Base-by-base conservation (phyloP, 2,329 filamentous ascomycete species). In the Fusarium vanettenii region DNA sequence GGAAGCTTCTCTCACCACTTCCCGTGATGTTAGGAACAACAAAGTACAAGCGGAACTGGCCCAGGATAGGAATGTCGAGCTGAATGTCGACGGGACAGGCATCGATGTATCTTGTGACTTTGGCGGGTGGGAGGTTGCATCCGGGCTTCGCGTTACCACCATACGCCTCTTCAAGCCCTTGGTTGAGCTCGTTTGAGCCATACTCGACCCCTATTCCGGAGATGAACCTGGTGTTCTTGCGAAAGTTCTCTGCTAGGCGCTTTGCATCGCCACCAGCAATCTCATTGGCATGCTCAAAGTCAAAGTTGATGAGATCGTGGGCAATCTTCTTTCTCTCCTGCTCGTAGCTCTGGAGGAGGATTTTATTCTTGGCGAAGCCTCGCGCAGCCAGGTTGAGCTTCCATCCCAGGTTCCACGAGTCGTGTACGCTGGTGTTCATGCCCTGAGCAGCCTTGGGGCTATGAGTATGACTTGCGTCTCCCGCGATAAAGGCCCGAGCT, bases 81-180 rank as follows among this genome's bases (percentile, higher is more conserved):
- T 95, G 92, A 22, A 95, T 84, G 74, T 95, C 91, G 37, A 95
- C 89, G 0, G 93, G 93, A 74, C 95, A 95, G 2, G 92, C 91
- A 80, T 95, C 93, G 61, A 94, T 89, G 79, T 92, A 95, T 16
- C 93, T 88, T 0, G 91, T 93, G 11, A 92, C 92, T 80, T 90
- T 92, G 27, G 91, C 91, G 2, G 93, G 93, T 3, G 91, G 88
- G 31, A 93, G 85, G 25, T 88, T 83, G 50, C 86, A 88, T 11
- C 88, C 88, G 2, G 87, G 87, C 67, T 84, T 85, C 29, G 86
- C 86, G 18, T 86, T 84, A 25, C 87, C 86, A 70, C 83, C 81
- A 16, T 81, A 79, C 50, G 82, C 78, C 5, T 71, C 41, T 7
- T 70, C 70, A 27, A 52, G 7, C 0, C 79, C 76, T 66, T 83